These are phyloP conservation scores for Tetrahymena elliotti DNA, from an alignment of 73 alveolate genomes.

Conservation along the genomic window DNA sequence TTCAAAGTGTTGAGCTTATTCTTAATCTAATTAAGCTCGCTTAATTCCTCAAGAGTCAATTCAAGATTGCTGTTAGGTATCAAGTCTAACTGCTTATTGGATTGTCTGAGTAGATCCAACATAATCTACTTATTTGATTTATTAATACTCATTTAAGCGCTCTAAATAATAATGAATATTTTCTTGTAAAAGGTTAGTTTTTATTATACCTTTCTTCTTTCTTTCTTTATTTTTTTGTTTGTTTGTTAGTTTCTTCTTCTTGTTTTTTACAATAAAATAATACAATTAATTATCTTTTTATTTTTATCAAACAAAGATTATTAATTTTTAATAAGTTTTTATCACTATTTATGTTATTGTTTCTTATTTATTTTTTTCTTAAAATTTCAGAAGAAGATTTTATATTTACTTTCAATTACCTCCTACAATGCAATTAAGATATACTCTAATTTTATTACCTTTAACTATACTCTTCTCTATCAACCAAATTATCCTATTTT, in stretches of 20 bases:
- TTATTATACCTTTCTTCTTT: neutral
- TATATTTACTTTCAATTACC: neutral
- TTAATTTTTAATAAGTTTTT: neutral
- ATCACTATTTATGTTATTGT: neutral
- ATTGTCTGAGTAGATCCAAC: neutral
- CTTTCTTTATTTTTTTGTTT: neutral
- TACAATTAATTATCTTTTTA: neutral
- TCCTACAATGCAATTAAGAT: neutral
- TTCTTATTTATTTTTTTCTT: neutral
- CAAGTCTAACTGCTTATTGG: neutral
- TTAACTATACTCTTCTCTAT: neutral
- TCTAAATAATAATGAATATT: neutral
- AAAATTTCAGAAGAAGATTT: neutral
- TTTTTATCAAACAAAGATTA: neutral
- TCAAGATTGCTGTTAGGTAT: neutral
- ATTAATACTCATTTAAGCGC: neutral
- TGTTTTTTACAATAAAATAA: neutral
- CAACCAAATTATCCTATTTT: neutral
- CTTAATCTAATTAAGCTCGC: neutral
- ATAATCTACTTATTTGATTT: neutral
- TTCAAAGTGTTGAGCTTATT: neutral
- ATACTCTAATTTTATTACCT: neutral
- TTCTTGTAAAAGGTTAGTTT: neutral
- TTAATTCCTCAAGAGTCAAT: neutral
- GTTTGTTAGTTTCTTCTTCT: neutral